Evolutionary conservation across 1,284 basidiomycete genomes (phyloP).

Genomic region (Pseudomicrostroma phylloplanum): DNA sequence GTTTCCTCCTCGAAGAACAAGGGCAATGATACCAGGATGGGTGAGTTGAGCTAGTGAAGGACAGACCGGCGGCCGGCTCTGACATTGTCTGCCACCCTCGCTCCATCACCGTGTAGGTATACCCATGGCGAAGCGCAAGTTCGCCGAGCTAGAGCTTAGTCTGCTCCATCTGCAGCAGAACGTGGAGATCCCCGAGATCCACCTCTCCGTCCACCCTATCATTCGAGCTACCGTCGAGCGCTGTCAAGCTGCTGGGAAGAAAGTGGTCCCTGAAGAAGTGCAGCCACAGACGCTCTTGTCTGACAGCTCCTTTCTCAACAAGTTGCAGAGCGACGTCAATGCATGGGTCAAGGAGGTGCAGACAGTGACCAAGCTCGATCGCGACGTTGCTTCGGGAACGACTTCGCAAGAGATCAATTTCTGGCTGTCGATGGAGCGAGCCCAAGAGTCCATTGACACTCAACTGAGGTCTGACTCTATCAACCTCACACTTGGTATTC

Average conservation of each 20-base stretch:
- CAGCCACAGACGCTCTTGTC: constrained; percentile 64
- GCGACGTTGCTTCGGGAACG: constrained; percentile 90
- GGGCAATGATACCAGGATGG: constrained; percentile 65
- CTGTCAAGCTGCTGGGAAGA: constrained; percentile 56
- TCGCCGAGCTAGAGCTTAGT: constrained; percentile 94
- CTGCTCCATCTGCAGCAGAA: constrained; percentile 95
- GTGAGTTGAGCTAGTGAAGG: constrained; percentile 48
- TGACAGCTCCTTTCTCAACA: constrained; percentile 87
- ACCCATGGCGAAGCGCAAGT: constrained; percentile 98
- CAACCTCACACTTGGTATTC: constrained; percentile 81
- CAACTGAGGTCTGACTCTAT: constrained; percentile 89
- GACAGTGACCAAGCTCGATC: constrained; percentile 79
- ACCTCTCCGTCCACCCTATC: constrained; percentile 81
- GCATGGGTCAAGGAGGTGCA: constrained; percentile 98
- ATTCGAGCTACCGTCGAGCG: constrained; percentile 71
- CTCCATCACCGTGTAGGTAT: constrained; percentile 60
- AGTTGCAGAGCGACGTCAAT: constrained; percentile 88
- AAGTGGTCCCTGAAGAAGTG: constrained; percentile 71
- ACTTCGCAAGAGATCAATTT: constrained; percentile 99
- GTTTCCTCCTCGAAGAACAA: constrained; percentile 27
- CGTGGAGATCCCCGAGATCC: constrained; percentile 95
- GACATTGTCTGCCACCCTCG: not conserved
- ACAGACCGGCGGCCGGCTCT: not conserved
- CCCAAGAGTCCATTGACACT: constrained; percentile 83
- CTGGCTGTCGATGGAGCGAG: constrained; percentile 89